phyloP scores from a whole-genome alignment of 2,329 filamentous ascomycete genomes.

The Fusarium brevicatenulatum region DNA sequence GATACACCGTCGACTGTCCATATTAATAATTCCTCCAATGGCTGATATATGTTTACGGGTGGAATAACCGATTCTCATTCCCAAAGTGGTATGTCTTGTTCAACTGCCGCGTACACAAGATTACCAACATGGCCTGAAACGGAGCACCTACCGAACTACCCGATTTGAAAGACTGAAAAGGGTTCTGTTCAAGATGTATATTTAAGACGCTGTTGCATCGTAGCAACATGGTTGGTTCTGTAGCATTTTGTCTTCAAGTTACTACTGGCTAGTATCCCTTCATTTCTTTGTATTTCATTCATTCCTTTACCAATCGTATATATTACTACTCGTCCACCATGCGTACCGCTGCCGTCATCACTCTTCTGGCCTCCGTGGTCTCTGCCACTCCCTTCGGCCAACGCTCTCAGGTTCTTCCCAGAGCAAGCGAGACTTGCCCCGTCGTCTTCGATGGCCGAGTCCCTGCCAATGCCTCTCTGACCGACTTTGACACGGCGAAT shows the following conservation, averaged over 20 bases:
- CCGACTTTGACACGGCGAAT: slow-evolving; percentile 55
- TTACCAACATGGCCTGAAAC: slow-evolving; percentile 6
- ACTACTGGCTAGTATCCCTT: slow-evolving; percentile 38
- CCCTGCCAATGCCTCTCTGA: slow-evolving; percentile 49
- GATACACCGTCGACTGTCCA: neutral
- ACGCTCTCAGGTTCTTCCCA: neutral
- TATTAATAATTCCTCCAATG: slow-evolving; percentile 32
- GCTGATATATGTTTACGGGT: neutral
- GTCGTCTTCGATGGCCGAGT: slow-evolving; percentile 61
- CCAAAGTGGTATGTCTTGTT: slow-evolving; percentile 8
- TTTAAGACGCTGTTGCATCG: neutral
- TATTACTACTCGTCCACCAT: slow-evolving; percentile 13
- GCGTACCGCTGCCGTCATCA: slow-evolving; percentile 26
- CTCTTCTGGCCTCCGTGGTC: slow-evolving; percentile 29
- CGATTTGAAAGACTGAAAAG: neutral
- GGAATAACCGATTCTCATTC: neutral
- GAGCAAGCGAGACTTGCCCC: slow-evolving; percentile 31
- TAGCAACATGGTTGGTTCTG: neutral
- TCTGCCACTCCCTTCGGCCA: slow-evolving; percentile 26
- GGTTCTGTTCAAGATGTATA: neutral
- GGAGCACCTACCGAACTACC: slow-evolving; percentile 24
- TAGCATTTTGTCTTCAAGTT: slow-evolving; percentile 6
- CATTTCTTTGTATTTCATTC: slow-evolving; percentile 19
- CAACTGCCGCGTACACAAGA: slow-evolving; percentile 12
- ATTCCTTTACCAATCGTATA: slow-evolving; percentile 15